Base-by-base conservation (phyloP, 1,139 yeast species). In the Yamadazyma friedrichii region DNA sequence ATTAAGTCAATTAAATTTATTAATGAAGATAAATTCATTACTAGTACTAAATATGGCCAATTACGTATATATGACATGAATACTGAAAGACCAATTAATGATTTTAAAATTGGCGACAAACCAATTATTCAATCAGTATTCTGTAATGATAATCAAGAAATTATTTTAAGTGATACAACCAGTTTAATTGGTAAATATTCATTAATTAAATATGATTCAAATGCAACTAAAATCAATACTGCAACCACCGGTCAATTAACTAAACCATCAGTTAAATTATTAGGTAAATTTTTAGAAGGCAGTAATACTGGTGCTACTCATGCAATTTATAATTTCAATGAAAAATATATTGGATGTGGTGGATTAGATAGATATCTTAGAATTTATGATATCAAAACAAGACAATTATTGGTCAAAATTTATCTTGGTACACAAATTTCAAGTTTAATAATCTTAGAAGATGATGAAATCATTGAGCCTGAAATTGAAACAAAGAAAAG, bases 351-450 rank as follows among this genome's bases (percentile, higher is more conserved):
- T 27, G 73, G 65, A 11, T 73, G 88, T 20, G 96, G 95, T 33
- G 96, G 96, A 0, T 72, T 89, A 30, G 98, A 91, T 58, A 74
- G 96, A 55, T 91, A 88, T 58, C 71, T 88, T 33, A 74, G 97
- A 43, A 87, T 87, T 2, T 91, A 78, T 60, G 84, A 87, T 47
- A 57, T 80, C 6, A 65, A 63, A 2, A 61, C 79, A 0, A 70
- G 95, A 40, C 76, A 78, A 36, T 67, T 79, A 39, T 62, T 83
- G 13, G 88, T 81, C 9, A 88, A 88, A 55, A 84, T 88, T 10
- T 91, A 78, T 53, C 57, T 84, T 29, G 95, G 95, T 3, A 78
- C 88, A 4, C 88, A 86, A 54, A 73, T 87, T n/a, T 74, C 80
- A 36, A 70, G 70, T 24, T 72, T 86, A 9, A 56, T 72, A 37